Evolutionary conservation across 768 basidiomycete species (phyloP).

Genomic region (Chlorophyllum brunneum): DNA sequence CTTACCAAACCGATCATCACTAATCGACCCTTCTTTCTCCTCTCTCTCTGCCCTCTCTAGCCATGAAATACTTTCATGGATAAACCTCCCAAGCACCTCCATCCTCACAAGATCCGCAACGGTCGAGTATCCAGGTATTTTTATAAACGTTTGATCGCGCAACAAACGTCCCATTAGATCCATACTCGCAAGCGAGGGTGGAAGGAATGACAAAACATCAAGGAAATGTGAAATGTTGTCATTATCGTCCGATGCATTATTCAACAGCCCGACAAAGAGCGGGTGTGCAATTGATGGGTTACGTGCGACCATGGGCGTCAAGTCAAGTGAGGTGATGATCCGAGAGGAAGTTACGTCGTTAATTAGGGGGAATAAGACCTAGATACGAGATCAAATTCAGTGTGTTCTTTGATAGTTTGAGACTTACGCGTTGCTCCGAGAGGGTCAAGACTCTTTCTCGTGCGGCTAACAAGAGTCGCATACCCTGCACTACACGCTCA

Average conservation of each 20-base stretch:
- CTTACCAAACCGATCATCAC: slow-evolving; percentile 70
- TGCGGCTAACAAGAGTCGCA: slow-evolving; percentile 66
- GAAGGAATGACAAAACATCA: slow-evolving; percentile 59
- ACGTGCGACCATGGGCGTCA: slow-evolving; percentile 59
- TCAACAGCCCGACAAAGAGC: slow-evolving; percentile 56
- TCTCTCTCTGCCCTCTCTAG: slow-evolving; percentile 68
- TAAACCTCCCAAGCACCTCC: slow-evolving; percentile 67
- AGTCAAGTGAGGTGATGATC: slow-evolving; percentile 65
- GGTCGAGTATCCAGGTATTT: slow-evolving; percentile 43
- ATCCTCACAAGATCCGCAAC: slow-evolving; percentile 60
- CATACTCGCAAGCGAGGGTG: slow-evolving; percentile 70
- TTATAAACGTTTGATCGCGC: slow-evolving; percentile 52
- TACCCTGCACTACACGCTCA: slow-evolving; percentile 55
- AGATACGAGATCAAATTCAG: background rate
- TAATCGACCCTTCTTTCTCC: slow-evolving; percentile 62
- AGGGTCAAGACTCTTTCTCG: slow-evolving; percentile 71
- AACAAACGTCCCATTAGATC: slow-evolving; percentile 70
- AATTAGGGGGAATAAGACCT: slow-evolving; percentile 53
- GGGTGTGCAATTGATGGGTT: slow-evolving; percentile 72
- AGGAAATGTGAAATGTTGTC: slow-evolving; percentile 49
- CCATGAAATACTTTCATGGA: slow-evolving; percentile 67
- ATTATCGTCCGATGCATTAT: slow-evolving; percentile 33
- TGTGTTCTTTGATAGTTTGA: slow-evolving; percentile 12
- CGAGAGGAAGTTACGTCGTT: slow-evolving; percentile 40
- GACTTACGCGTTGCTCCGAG: slow-evolving; percentile 67